These are phyloP conservation scores for Termitomyces sp. DNA, from an alignment of 1,284 basidiomycete species.

Conservation along the genomic window DNA sequence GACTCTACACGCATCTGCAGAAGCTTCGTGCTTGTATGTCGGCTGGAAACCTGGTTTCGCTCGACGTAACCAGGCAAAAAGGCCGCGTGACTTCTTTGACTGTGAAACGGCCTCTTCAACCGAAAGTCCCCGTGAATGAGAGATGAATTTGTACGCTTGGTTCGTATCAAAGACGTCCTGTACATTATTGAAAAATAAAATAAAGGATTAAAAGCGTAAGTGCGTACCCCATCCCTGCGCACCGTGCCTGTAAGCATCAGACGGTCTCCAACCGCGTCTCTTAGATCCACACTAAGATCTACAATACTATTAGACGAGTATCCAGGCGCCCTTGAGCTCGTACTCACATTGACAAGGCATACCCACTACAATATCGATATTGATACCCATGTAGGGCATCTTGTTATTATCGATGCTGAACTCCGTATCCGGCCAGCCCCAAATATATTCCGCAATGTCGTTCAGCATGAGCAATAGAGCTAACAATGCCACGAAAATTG, in stretches of 20 bases:
- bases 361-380: conserved; percentile 86
- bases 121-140: conserved; percentile 61
- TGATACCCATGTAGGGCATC: conserved; percentile 69
- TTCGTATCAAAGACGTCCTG: conserved; percentile 81
- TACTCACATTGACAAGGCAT: conserved; percentile 89
- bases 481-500: conserved; percentile 70
- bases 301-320: conserved; percentile 3
- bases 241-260: conserved; percentile 81
- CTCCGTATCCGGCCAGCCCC: conserved; percentile 84
- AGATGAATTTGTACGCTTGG: conserved; percentile 73
- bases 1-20: conserved; percentile 77
- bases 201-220: background rate
- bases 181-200: background rate
- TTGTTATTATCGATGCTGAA: conserved; percentile 76
- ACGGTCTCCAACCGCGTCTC: conserved; percentile 90
- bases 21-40: conserved; percentile 63
- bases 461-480: conserved; percentile 78
- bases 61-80: conserved; percentile 54
- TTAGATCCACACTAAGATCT: conserved; percentile 85
- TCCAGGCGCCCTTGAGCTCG: background rate
- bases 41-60: conserved; percentile 51
- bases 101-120: conserved; percentile 65
- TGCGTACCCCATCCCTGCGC: conserved; percentile 77
- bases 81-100: conserved; percentile 65
- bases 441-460: conserved; percentile 86